phyloP scores from a whole-genome alignment of 768 basidiomycete genomes.

The Mycena vitilis region DNA sequence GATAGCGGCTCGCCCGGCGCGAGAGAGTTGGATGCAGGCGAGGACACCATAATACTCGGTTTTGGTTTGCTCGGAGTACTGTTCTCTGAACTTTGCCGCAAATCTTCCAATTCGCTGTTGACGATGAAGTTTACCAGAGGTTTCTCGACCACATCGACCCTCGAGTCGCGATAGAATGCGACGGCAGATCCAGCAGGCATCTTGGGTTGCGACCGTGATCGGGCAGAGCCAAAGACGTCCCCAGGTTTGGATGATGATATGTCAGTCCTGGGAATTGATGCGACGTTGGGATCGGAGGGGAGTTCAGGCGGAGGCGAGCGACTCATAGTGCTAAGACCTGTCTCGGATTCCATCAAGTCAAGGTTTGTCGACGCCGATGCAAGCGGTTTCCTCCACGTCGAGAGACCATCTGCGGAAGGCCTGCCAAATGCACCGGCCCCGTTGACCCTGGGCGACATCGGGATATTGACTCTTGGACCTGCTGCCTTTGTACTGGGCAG shows the following conservation, averaged over 20 bases:
- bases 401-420: slow-evolving; percentile 52
- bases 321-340: slow-evolving; percentile 65
- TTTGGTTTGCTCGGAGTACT: slow-evolving; percentile 38
- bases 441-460: slow-evolving; percentile 38
- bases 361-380: slow-evolving; percentile 38
- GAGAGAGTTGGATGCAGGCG: slow-evolving; percentile 31
- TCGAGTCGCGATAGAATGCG: slow-evolving; percentile 77
- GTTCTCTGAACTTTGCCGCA: slow-evolving; percentile 39
- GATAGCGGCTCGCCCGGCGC: slow-evolving; percentile 25
- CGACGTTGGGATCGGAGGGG: slow-evolving; percentile 44
- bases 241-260: slow-evolving; percentile 46
- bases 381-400: slow-evolving; percentile 58
- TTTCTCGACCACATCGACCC: slow-evolving; percentile 61
- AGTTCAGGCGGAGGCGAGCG: slow-evolving; percentile 75
- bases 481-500: slow-evolving; percentile 50
- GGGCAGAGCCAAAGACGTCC: slow-evolving; percentile 43
- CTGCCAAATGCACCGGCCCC: slow-evolving; percentile 56
- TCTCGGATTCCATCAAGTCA: slow-evolving; percentile 28
- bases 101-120: slow-evolving; percentile 77
- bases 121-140: slow-evolving; percentile 80
- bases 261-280: slow-evolving; percentile 51
- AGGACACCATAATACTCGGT: slow-evolving; percentile 40
- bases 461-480: slow-evolving; percentile 47
- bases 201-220: slow-evolving; percentile 70
- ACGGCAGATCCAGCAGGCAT: slow-evolving; percentile 79